Evolutionary conservation across 2,329 filamentous ascomycete species (phyloP), one percentile per base, ranked within the genome.

Genomic region (Didymella lethalis): DNA sequence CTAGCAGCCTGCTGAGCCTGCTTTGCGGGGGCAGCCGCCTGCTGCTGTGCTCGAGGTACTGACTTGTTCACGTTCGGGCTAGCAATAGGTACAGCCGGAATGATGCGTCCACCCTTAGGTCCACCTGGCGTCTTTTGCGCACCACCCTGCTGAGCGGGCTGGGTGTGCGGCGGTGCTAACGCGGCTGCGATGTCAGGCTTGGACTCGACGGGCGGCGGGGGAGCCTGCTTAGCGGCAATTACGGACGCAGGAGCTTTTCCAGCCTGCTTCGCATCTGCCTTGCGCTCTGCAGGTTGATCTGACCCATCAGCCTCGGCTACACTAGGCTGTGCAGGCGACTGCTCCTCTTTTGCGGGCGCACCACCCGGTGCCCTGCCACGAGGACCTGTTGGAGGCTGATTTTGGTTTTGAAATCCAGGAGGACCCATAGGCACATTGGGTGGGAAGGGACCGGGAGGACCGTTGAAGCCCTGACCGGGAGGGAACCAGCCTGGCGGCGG

Each of bases 381-480:
- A 57, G 77, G 69, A 43, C 75, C 72, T 54, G 77, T 72, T 28
- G 75, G 74, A 52, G 75, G 78, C 54, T 77, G 77, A 46, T 77
- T 75, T 50, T 75, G 70, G 54, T 73, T 78, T 63, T 73, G 71
- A 56, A 79, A 75, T 36, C 83, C 82, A 41, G 85, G 84, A 61
- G 84, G 84, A 32, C 85, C 86, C 61, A 85, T 83, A 23, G 84
- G 85, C 73, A 85, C 80, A 28, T 85, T 85, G 59, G 88, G 88
- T 52, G 80, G 77, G 71, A 89, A 91, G 20, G 83, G 85, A 47
- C 85, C 88, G 28, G 86, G 86, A 14, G 86, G 88, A 29, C 85
- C 88, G 32, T 88, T 89, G 67, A 92, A 95, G 26, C 88, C 89
- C 77, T 91, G 90, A 7, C 89, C 89, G 8, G 88, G 87, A 66